Conservation (phyloP, 495 filamentous ascomycete genomes). For the Choiromyces venosus region DNA sequence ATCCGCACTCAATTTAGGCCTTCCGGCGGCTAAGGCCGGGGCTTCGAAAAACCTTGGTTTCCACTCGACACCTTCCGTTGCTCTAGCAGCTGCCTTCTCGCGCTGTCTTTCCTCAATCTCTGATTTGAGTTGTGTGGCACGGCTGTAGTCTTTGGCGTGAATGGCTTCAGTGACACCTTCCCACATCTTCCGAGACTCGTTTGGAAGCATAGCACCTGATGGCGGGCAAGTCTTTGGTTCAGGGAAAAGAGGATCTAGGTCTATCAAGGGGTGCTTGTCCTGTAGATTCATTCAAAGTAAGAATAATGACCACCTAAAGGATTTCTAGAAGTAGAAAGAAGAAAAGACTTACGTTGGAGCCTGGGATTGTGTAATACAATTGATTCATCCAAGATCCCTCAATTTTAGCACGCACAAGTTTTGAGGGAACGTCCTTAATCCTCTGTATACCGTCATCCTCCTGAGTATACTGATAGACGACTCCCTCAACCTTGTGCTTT, state of each 20-base stretch:
- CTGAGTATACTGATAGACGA: slow-evolving; percentile 78
- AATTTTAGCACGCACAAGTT: slow-evolving; percentile 75
- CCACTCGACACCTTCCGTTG: slow-evolving; percentile 62
- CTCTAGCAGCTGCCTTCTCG: slow-evolving; percentile 71
- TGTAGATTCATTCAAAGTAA: slow-evolving; percentile 42
- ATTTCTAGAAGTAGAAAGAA: not conserved
- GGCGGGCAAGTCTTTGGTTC: slow-evolving; percentile 74
- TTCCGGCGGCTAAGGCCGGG: slow-evolving; percentile 29
- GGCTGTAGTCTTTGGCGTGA: slow-evolving; percentile 68
- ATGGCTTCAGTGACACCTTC: slow-evolving; percentile 82
- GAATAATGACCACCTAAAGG: slow-evolving; percentile 7
- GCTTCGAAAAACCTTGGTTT: slow-evolving; percentile 75
- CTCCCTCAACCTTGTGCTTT: slow-evolving; percentile 84
- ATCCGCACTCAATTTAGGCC: slow-evolving; percentile 36
- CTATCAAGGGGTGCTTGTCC: slow-evolving; percentile 68
- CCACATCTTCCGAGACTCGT: slow-evolving; percentile 91
- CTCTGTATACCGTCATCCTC: slow-evolving; percentile 67
- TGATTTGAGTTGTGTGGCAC: slow-evolving; percentile 79
- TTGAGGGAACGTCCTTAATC: slow-evolving; percentile 78
- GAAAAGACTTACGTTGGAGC: slow-evolving; percentile 45
- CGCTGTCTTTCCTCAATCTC: slow-evolving; percentile 89
- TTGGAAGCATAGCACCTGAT: slow-evolving; percentile 66
- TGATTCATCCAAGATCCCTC: slow-evolving; percentile 77
- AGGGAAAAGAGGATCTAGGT: slow-evolving; percentile 72
- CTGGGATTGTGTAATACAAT: slow-evolving; percentile 59